Percentiles rank a stretch among this genome's conserved stretches.
These are phyloP conservation scores for Backusella tarrabulga DNA, from an alignment of 192 early-diverging fungal genomes.

Conservation along the genomic window DNA sequence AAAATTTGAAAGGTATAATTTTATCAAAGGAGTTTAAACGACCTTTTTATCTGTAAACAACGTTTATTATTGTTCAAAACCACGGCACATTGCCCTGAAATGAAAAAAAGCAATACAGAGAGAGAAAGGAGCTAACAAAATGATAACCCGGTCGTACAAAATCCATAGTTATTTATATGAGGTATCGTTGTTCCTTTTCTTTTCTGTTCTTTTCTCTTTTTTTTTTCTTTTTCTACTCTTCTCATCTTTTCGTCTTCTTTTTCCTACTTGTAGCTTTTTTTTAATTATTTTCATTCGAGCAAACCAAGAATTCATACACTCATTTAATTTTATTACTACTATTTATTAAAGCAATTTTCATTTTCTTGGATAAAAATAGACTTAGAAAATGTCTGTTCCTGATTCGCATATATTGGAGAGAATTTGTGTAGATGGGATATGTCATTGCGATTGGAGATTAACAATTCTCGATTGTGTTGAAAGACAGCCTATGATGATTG, in stretches of 20 bases:
- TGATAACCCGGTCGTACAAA: not conserved
- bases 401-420: slow-evolving; percentile 9
- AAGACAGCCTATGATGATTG: not conserved
- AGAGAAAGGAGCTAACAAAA: not conserved
- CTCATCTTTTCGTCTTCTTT: not conserved
- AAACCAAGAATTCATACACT: not conserved
- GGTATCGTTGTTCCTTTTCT: not conserved
- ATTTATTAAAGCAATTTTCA: not conserved
- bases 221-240: not conserved
- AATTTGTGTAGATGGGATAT: slow-evolving; percentile 13
- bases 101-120: not conserved
- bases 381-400: not conserved
- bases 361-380: not conserved
- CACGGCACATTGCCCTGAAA: not conserved
- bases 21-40: not conserved
- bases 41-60: not conserved
- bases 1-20: not conserved
- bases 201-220: not conserved
- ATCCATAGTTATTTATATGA: not conserved
- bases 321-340: not conserved
- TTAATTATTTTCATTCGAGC: not conserved
- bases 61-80: not conserved
- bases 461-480: slow-evolving; percentile 19
- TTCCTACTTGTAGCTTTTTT: not conserved
- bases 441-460: slow-evolving; percentile 24